Percentiles rank a stretch among this genome's conserved stretches.
phyloP scores from a whole-genome alignment of 2,329 filamentous ascomycete genomes.

The Neopestalotiopsis sp. region DNA sequence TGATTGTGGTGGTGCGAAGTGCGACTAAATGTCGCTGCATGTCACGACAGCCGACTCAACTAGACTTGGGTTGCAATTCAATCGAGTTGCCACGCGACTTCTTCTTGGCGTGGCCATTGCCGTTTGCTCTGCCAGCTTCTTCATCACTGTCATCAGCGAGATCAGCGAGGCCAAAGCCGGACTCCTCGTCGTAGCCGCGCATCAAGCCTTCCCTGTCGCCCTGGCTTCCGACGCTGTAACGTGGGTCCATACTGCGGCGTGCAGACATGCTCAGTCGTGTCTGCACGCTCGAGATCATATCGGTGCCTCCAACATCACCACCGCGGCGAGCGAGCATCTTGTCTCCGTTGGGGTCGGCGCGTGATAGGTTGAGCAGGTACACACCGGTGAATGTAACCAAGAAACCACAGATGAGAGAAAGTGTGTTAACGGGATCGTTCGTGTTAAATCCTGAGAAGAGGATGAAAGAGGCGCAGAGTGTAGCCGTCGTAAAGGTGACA shows the following conservation, averaged over 20 bases:
- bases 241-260: constrained; percentile 72
- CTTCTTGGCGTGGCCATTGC: constrained; percentile 42
- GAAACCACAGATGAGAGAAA: constrained; percentile 91
- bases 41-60: background rate
- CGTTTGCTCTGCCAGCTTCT: constrained; percentile 50
- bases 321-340: constrained; percentile 66
- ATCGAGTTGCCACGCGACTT: constrained; percentile 49
- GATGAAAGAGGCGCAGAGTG: constrained; percentile 92
- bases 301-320: constrained; percentile 84
- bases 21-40: background rate
- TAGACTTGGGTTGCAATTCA: constrained; percentile 54
- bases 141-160: constrained; percentile 79
- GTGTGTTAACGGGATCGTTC: constrained; percentile 85
- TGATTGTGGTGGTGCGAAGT: background rate
- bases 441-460: constrained; percentile 97
- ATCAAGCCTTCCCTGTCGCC: constrained; percentile 83
- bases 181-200: constrained; percentile 86
- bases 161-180: constrained; percentile 77
- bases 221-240: constrained; percentile 66
- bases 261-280: constrained; percentile 94
- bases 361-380: constrained; percentile 94
- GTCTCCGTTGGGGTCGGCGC: constrained; percentile 83
- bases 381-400: constrained; percentile 94
- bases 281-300: constrained; percentile 86
- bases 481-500: constrained; percentile 95